Evolutionary conservation across 371 early-diverging fungal genomes (phyloP).

Genomic region (Lichtheimia ornata): DNA sequence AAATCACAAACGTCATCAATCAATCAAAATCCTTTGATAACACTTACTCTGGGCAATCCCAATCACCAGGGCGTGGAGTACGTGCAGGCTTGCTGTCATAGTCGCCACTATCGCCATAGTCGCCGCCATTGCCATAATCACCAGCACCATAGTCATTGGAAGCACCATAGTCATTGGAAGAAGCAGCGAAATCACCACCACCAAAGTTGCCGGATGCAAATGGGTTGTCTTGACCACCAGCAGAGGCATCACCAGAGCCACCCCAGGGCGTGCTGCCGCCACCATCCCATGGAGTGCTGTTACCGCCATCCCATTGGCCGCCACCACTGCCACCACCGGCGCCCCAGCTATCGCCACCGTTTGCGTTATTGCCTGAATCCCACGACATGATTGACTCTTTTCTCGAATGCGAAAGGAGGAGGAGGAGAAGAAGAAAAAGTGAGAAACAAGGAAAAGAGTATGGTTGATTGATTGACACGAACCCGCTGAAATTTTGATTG

Average conservation of each 20-base stretch:
- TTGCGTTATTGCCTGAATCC: slow-evolving; percentile 19
- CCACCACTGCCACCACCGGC: slow-evolving; percentile 11
- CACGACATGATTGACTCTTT: slow-evolving; percentile 16
- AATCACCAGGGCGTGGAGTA: slow-evolving; percentile 62
- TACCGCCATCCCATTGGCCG: slow-evolving; percentile 14
- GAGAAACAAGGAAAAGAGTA: background rate
- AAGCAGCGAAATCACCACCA: background rate
- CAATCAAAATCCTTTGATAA: background rate
- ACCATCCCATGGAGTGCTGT: slow-evolving; percentile 8
- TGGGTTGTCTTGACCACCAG: slow-evolving; percentile 11
- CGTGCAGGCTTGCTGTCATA: slow-evolving; percentile 6
- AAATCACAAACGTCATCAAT: background rate
- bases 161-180: slow-evolving; percentile 1
- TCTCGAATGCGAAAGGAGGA: slow-evolving; percentile 1
- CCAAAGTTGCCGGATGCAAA: slow-evolving; percentile 9
- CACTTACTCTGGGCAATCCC: slow-evolving; percentile 64
- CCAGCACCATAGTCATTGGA: slow-evolving; percentile 9
- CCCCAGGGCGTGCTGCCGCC: slow-evolving; percentile 17
- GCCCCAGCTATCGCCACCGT: slow-evolving; percentile 20
- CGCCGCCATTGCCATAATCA: slow-evolving; percentile 3
- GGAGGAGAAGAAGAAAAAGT: background rate
- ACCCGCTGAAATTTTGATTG: too few species aligned
- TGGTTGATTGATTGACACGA: too few species aligned
- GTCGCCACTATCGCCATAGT: slow-evolving; percentile 8
- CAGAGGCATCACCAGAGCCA: slow-evolving; percentile 5